These are phyloP conservation scores for Russula sp. DNA, from an alignment of 768 basidiomycete species.

Conservation along the genomic window DNA sequence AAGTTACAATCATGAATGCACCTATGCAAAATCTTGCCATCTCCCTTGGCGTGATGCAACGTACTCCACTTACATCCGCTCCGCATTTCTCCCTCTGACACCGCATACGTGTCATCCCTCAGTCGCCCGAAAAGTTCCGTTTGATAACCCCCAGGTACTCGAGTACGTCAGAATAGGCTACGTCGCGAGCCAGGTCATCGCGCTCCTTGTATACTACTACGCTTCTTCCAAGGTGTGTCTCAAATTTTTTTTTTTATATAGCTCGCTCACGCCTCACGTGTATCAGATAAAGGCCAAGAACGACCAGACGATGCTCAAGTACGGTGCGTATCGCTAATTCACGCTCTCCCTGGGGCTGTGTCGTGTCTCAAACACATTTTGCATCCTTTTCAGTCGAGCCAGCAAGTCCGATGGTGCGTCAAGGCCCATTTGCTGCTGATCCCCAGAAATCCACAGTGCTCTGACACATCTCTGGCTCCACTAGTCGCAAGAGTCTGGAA, in stretches of 20 bases:
- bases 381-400: slow-evolving; percentile 61
- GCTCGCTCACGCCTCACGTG: slow-evolving; percentile 1
- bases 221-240: slow-evolving; percentile 60
- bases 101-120: slow-evolving; percentile 17
- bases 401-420: slow-evolving; percentile 65
- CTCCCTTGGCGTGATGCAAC: slow-evolving; percentile 91
- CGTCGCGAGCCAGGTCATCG: slow-evolving; percentile 62
- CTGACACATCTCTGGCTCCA: not conserved
- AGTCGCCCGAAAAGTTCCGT: slow-evolving; percentile 90
- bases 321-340: slow-evolving; percentile 48
- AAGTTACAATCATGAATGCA: slow-evolving; percentile 15
- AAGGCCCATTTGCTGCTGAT: not conserved
- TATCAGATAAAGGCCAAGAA: slow-evolving; percentile 88
- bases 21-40: slow-evolving; percentile 60
- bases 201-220: slow-evolving; percentile 75
- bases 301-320: slow-evolving; percentile 93
- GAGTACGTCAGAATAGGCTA: slow-evolving; percentile 82
- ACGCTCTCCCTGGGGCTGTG: not conserved
- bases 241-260: not conserved
- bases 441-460: not conserved
- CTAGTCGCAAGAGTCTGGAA: slow-evolving; percentile 58
- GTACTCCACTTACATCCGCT: slow-evolving; percentile 34
- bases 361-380: slow-evolving; percentile 12
- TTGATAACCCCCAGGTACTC: slow-evolving; percentile 81
- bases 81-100: not conserved